phyloP scores from a whole-genome alignment of 2,329 filamentous ascomycete genomes.

The Penicillium expansum region DNA sequence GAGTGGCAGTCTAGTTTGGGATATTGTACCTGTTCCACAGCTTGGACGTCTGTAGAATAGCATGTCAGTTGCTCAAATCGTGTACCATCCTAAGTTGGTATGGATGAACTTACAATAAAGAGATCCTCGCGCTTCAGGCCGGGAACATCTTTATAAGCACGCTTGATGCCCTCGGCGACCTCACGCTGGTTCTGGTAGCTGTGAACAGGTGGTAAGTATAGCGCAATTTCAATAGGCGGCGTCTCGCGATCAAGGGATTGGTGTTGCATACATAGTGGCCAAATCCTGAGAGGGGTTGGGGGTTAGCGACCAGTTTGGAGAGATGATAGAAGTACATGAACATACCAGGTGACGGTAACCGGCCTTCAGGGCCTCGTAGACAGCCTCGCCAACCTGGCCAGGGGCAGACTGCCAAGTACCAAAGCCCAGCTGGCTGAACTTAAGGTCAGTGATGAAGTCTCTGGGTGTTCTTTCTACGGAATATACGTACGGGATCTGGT shows the following conservation, averaged over 20 bases:
- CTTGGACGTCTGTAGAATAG: slow-evolving; percentile 51
- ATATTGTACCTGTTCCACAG: slow-evolving; percentile 51
- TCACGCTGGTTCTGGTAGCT: slow-evolving; percentile 42
- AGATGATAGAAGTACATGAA: background rate
- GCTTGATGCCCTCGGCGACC: slow-evolving; percentile 35
- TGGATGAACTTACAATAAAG: slow-evolving; percentile 35
- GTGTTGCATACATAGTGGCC: slow-evolving; percentile 36
- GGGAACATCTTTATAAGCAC: slow-evolving; percentile 38
- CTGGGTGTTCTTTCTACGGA: background rate
- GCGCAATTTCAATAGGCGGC: background rate
- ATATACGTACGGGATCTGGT: slow-evolving; percentile 38
- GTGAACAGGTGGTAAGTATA: background rate
- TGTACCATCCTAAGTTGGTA: background rate
- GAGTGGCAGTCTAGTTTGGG: no score
- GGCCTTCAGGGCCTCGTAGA: slow-evolving; percentile 41
- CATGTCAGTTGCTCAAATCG: background rate
- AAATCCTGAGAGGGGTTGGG: slow-evolving; percentile 30
- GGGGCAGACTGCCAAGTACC: slow-evolving; percentile 43
- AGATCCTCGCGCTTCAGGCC: slow-evolving; percentile 43
- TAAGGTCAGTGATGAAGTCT: background rate
- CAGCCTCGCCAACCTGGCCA: slow-evolving; percentile 40
- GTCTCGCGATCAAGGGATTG: background rate
- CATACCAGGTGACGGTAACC: slow-evolving; percentile 42
- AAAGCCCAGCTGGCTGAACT: slow-evolving; percentile 37
- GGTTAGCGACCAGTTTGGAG: slow-evolving; percentile 11